phyloP scores from a whole-genome alignment of 2,329 filamentous ascomycete species.

The Cladosporium austrohemisphaericum region DNA sequence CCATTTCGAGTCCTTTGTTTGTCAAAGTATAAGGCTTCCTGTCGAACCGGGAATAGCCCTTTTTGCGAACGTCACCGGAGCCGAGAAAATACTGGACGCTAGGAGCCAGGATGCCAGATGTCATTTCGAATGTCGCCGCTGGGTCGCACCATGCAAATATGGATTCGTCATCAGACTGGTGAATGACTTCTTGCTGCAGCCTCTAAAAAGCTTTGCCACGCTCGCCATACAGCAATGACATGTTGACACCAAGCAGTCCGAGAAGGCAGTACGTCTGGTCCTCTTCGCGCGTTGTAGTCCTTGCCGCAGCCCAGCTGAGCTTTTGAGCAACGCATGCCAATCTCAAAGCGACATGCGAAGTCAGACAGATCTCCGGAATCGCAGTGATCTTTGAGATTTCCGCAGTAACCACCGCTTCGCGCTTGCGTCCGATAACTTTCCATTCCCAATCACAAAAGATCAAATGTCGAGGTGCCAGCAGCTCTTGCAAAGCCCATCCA shows the following conservation, averaged over 20 bases:
- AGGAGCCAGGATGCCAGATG: not conserved
- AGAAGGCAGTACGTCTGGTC: conserved; percentile 45
- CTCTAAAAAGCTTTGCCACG: conserved; percentile 6
- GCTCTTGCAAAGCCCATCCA: conserved; percentile 18
- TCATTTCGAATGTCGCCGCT: not conserved
- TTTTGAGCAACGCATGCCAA: conserved; percentile 7
- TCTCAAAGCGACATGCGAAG: not conserved
- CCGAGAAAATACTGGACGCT: not conserved
- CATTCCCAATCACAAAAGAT: conserved; percentile 3
- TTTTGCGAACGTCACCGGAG: not conserved
- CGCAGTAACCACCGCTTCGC: not conserved
- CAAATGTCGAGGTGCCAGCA: conserved; percentile 5
- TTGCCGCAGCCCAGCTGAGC: conserved; percentile 13
- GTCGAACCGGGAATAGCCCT: too few relatives aligned
- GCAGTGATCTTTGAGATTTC: conserved; percentile 6
- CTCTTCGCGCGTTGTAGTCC: conserved; percentile 26
- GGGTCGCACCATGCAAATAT: conserved; percentile 13
- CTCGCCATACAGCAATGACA: conserved; percentile 42
- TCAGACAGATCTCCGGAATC: conserved; percentile 9
- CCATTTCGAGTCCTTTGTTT: not conserved
- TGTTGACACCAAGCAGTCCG: conserved; percentile 42
- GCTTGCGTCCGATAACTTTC: not conserved
- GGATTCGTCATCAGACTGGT: conserved; percentile 15
- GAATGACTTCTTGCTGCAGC: conserved; percentile 11
- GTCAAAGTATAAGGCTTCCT: not conserved